phyloP scores from a whole-genome alignment of 345 rosid genomes.

The Populus deltoides region DNA sequence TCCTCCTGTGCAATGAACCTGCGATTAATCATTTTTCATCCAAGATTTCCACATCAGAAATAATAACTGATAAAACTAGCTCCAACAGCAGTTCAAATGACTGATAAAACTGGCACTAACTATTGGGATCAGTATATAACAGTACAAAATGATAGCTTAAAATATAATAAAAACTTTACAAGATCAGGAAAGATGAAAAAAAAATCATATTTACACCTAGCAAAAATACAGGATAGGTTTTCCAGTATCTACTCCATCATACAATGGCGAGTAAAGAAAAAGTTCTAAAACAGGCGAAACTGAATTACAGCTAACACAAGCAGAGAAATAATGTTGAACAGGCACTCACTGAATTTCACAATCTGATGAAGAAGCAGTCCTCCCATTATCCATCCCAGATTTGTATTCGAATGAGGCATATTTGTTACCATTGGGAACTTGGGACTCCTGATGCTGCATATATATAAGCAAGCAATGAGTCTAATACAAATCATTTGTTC shows the following conservation, averaged over 20 bases:
- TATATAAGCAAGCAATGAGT: slow-evolving; percentile 14
- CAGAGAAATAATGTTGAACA: slow-evolving; percentile 3
- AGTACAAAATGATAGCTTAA: not conserved
- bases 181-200: not conserved
- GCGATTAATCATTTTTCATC: slow-evolving; percentile 10
- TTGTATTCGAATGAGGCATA: slow-evolving; percentile 91
- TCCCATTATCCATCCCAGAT: slow-evolving; percentile 86
- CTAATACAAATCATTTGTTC: slow-evolving; percentile 15
- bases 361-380: slow-evolving; percentile 93
- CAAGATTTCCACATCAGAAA: not conserved
- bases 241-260: slow-evolving; percentile 4
- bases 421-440: slow-evolving; percentile 71
- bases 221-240: not conserved
- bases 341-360: slow-evolving; percentile 96
- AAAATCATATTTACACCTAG: not conserved
- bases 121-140: not conserved
- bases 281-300: not conserved
- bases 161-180: not conserved
- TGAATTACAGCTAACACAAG: slow-evolving; percentile 4
- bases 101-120: not conserved
- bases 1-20: slow-evolving; percentile 92
- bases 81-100: not conserved
- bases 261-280: not conserved
- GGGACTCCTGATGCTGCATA: slow-evolving; percentile 90
- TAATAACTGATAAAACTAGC: not conserved